Base-by-base conservation (phyloP, 1,284 basidiomycete genomes). In the Xerocomus minutiporus region DNA sequence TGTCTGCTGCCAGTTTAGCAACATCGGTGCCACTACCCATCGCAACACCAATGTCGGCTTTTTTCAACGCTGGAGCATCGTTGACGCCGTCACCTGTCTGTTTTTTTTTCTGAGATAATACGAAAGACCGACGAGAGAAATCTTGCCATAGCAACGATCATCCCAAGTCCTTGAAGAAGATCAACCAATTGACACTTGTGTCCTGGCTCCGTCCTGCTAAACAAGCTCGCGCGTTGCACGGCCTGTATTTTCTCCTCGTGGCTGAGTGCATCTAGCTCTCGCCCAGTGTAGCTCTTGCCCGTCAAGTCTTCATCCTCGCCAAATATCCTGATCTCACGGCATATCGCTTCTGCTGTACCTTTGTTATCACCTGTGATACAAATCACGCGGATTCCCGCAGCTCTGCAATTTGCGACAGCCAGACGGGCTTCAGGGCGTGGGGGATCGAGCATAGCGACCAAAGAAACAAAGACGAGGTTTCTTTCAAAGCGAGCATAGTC, bases 11-110 rank as follows among this genome's bases (percentile, higher is more conserved):
- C 58, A 97, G 80, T 73, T 98, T 98, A 54, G 97, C 96, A 28
- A 99, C 97, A 67, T 99, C 97, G 0, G 96, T 99, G 47, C 96
- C 97, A 57, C 90, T 93, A 45, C 96, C 96, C 96, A 99, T 98
- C n/a, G 93, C 91, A 52, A 99, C 91, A 65, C 96, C 96, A 62
- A 99, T 97, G 64, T 98, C 95, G 15, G 96, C 96, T 77, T 91
- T 95, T 71, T 97, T 97, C 63, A 99, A 74, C 0, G 95, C 95
- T 15, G 95, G 95, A 1, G 95, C 95, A 65, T 99, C 96, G 63
- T 99, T 99, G 53, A 98, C 96, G 65, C 93, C 93, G 64, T 95
- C 93, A 52, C 91, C 92, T 53, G 90, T 92, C 88, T 90, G 46
- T n/a, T 58, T 28, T 9, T 57, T 53, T 64, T 26, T 31, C 26